Evolutionary conservation across 192 early-diverging fungal genomes (phyloP), one percentile per base, ranked within the genome.

Genomic region (Oehlia diaphana): DNA sequence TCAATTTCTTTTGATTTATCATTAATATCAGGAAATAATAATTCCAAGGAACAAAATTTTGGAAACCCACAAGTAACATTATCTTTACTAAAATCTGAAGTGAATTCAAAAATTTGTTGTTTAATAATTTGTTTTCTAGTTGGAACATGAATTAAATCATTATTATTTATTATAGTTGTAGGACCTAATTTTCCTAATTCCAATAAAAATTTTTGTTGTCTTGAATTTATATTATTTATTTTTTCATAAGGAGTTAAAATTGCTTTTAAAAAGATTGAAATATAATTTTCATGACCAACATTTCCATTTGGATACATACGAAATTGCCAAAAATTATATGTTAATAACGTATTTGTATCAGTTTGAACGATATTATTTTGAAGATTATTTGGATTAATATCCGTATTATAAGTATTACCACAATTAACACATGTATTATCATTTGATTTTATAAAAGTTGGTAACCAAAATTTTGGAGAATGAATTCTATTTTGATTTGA

Each of bases 251-350:
- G 71, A 33, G 71, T 47, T 49, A 10, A 42, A 12, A 73, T 37
- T 1, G 37, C 71, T 49, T 73, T 39, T 16, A 73, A 39, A 13
- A 37, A 73, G 1, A 73, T 10, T 9, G 71, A 39, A 5, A 73
- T 26, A 49, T 73, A 49, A 73, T 37, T 28, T 28, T 73, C 39
- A 47, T 39, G 39, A 37, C 47, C 21, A 39, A 37, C 16, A n/a
- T 47, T 28, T 37, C 71, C 71, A 28, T 49, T 37, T 50, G 71
- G 71, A 47, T 73, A 73, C 47, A 73, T 73, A 47, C 47, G 37
- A 26, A 73, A 73, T 49, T 39, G 35, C 71, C 71, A 73, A 13
- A 49, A 73, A 47, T 73, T 58, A 21, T 58, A 21, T 58, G 53
- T 21, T 19, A 21, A 19, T 58, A 16, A 21, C 6, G 3, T 21